Conservation (phyloP, 805 yeast species). For the Yarrowia deformans region DNA sequence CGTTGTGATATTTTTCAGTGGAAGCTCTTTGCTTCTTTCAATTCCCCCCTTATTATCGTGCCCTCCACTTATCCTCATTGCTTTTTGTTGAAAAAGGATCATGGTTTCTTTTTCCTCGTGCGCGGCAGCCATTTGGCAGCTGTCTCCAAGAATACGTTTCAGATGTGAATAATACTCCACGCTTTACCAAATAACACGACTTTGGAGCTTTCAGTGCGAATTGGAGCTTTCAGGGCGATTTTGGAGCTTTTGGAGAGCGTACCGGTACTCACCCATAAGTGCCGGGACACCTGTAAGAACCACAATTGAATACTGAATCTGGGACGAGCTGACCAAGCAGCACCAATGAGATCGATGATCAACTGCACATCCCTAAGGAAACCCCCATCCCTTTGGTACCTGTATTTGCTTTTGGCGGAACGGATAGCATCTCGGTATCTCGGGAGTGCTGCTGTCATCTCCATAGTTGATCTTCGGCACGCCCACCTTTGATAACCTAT, state of each 20-base stretch:
- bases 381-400: neutral
- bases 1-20: neutral
- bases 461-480: neutral
- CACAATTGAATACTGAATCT: too few relatives aligned
- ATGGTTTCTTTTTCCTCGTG: slow-evolving; percentile 2
- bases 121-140: slow-evolving; percentile 16
- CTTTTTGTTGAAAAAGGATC: neutral
- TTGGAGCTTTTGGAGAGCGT: too few relatives aligned
- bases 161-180: neutral
- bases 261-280: too few relatives aligned
- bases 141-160: neutral
- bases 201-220: too few relatives aligned
- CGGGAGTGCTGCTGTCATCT: neutral
- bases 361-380: too few relatives aligned
- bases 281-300: too few relatives aligned
- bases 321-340: too few relatives aligned
- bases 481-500: neutral
- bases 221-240: too few relatives aligned
- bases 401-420: slow-evolving; percentile 14
- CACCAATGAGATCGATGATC: too few relatives aligned
- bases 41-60: neutral
- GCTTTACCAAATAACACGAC: too few relatives aligned
- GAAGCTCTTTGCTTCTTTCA: neutral
- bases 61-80: neutral
- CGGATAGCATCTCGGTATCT: slow-evolving; percentile 6